Conservation (phyloP, 306 rosid species). For the Ziziphus jujuba region DNA sequence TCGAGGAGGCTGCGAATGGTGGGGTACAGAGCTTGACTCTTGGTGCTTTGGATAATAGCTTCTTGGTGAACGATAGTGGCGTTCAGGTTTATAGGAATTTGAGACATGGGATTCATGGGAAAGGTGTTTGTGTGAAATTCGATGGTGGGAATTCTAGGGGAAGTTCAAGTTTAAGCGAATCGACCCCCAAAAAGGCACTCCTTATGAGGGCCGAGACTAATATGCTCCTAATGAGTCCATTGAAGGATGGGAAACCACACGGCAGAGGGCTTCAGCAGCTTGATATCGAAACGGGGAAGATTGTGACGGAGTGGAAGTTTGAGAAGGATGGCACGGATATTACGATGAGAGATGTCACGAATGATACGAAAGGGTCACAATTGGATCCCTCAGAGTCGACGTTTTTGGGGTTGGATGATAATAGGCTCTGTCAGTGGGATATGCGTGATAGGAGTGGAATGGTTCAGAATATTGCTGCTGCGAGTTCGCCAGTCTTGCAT, state of each 20-base stretch:
- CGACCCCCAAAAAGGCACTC: slow-evolving; percentile 64
- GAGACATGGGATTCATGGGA: slow-evolving; percentile 74
- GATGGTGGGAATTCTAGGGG: slow-evolving; percentile 32
- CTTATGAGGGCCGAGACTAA: slow-evolving; percentile 84
- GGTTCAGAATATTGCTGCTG: slow-evolving; percentile 61
- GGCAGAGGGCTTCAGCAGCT: slow-evolving; percentile 65
- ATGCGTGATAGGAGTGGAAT: slow-evolving; percentile 76
- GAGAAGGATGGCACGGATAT: slow-evolving; percentile 81
- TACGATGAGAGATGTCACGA: slow-evolving; percentile 81
- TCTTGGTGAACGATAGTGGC: slow-evolving; percentile 65
- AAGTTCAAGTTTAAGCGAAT: slow-evolving; percentile 22
- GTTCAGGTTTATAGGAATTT: slow-evolving; percentile 80
- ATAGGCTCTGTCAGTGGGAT: slow-evolving; percentile 91
- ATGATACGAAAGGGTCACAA: slow-evolving; percentile 77
- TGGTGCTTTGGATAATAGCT: slow-evolving; percentile 86
- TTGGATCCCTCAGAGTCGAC: slow-evolving; percentile 90
- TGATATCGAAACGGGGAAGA: slow-evolving; percentile 83
- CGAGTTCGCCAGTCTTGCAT: slow-evolving; percentile 60
- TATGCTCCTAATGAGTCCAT: slow-evolving; percentile 86
- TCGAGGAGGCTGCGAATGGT: slow-evolving; percentile 81
- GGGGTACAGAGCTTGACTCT: slow-evolving; percentile 78
- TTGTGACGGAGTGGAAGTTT: slow-evolving; percentile 86
- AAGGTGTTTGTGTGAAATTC: slow-evolving; percentile 67
- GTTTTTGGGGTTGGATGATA: slow-evolving; percentile 91
- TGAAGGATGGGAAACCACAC: slow-evolving; percentile 65